Evolutionary conservation across 2,329 filamentous ascomycete genomes (phyloP), one percentile per base, ranked within the genome.

Genomic region (Claviceps monticola): DNA sequence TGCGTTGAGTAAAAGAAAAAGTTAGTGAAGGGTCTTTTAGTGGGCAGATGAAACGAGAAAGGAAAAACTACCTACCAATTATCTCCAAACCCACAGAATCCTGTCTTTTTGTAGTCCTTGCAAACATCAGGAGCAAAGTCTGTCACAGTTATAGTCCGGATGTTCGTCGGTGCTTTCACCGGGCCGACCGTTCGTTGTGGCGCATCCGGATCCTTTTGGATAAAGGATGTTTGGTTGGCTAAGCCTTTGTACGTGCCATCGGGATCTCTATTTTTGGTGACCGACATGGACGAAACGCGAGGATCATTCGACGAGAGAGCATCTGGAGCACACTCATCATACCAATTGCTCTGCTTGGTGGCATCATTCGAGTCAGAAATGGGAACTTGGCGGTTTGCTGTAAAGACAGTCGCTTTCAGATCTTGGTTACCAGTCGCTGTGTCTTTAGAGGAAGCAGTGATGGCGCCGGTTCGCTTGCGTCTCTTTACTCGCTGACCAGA

Each of bases 51-150:
- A 26, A 9, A 42, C 11, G 36, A 19, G 17, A n/a, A 26, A 23
- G 5, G 1, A 26, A 8, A 16, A 26, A 13, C 4, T 14, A 55
- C 56, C 16, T 48, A 56, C 57, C 82, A 21, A 71, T 86, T 57
- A 11, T 66, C 64, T 0, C 63, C 63, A 13, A 60, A 67, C 0
- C 65, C 65, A 41, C 65, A 68, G 14, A 57, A 63, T 0, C 84
- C 84, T 0, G 83, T 93, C 60, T 86, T 78, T 59, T 91, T 91
- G 68, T 88, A 93, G 64, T 97, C 93, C 66, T 97, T 97, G 69
- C 93, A 98, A 0, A 95, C 86, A 58, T 97, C 91, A 0, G 91
- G 88, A 0, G 86, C 84, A 64, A 88, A 97, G 64, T 98, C 93
- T 36, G 82, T 95, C 6, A 91, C 78, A 0, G 90, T 97, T 56